Evolutionary conservation across 1,139 yeast genomes (phyloP), one percentile per base, ranked within the genome.

Genomic region (Nakaseomyces bracarensis): DNA sequence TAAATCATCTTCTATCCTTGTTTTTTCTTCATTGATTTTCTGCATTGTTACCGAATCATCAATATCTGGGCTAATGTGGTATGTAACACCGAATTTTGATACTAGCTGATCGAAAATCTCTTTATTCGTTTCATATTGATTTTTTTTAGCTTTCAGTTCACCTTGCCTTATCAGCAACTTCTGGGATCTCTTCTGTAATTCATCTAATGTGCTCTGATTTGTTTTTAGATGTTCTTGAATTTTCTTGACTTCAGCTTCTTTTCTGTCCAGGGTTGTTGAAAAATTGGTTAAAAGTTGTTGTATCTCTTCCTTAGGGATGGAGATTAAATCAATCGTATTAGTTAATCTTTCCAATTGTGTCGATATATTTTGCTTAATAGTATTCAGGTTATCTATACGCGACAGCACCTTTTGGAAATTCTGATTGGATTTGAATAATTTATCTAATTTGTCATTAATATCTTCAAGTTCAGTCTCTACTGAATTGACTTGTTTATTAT

Each of bases 391-490:
- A 35, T 82, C 86, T 23, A 78, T 62, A 49, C 75, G 76, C 31
- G 82, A 78, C 22, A 86, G 60, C 1, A 79, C 77, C 46, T 77
- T 72, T 58, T 87, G 96, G 54, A 83, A 87, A 46, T 79, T 82
- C 60, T 86, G 96, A 57, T 86, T 84, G 1, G 86, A 72, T 37
- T 76, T 76, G 61, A 87, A 86, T 6, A 89, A 65, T 10, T 61
- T 61, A 39, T 82, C 81, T 2, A 87, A 74, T 49, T 82, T 75
- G 23, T 63, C 61, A 25, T 82, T 80, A 3, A 79, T 69, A 3
- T 60, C 57, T 13, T 72, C 71, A 43, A 89, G 71, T 43, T 75
- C 65, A 15, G 50, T 46, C 31, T 77, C 74, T 10, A 82, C 60
- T 1, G 56, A 58, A 1, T 68, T 69, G 9, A 83, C 77, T 41